Base-by-base conservation (phyloP, 2,329 filamentous ascomycete genomes). In the Lecanicillium sp. region DNA sequence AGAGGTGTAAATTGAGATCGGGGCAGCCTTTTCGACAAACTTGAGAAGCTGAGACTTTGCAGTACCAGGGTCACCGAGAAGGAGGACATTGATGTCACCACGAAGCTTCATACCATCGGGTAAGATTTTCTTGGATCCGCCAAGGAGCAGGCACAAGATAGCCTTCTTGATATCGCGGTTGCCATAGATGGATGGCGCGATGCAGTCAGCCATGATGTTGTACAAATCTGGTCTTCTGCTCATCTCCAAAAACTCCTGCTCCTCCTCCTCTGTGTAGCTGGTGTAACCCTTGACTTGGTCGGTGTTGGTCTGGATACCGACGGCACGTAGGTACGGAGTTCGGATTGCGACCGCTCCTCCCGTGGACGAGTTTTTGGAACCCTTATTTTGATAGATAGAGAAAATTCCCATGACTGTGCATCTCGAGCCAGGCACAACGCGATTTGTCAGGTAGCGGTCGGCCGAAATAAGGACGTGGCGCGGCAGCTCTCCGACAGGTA, bases 381-480 rank as follows among this genome's bases (percentile, higher is more conserved):
- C 84, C 61, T 97, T 97, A 51, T 83, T 84, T 60, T 96, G 87
- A 61, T 96, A 98, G 55, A 97, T 97, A 20, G 90, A 96, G 67
- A 96, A 98, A 25, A 98, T 87, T 15, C 92, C 92, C 77, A 92
- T 97, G 14, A 98, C 75, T 3, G 88, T 94, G 60, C 92, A 98
- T 58, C 90, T 77, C 36, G 90, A 94, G 20, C 92, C 92, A 5
- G 92, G 92, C 4, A 98, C 89, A 3, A 98, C 92, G 37, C 88
- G 79, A 58, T 98, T 98, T 10, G 90, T 92, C 33, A 98, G 70
- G 56, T 97, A 96, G 38, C 92, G 78, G 57, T 98, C 92, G n/a
- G 92, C 92, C 0, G 89, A 94, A 44, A 98, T 86, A 45, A 97
- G 76, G 33, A 98, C 94, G 53, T 98, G 92, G 30, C 92, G 77